A percentile compares a stretch with the other conserved stretches of the same genome.
Conservation (phyloP, 371 early-diverging fungal genomes). For the Dinochytrium kinnereticum region DNA sequence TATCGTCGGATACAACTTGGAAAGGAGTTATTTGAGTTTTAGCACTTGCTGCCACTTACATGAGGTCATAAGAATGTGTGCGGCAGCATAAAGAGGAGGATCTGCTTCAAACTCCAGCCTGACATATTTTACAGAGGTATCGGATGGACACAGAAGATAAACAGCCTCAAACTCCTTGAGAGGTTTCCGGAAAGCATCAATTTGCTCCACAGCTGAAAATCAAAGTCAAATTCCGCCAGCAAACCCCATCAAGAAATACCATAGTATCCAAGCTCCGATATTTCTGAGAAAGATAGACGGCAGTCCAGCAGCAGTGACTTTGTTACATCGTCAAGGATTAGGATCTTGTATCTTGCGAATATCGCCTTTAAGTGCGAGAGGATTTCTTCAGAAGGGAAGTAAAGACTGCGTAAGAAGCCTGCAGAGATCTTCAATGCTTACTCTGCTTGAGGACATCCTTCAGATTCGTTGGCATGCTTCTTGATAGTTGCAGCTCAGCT, state of each 20-base stretch:
- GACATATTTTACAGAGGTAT: not conserved
- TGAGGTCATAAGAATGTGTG: conserved; percentile 4
- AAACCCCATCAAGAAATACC: too few species aligned
- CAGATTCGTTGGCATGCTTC: conserved; percentile 2
- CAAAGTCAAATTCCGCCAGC: not conserved
- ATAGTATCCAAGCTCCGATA: not conserved
- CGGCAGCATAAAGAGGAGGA: not conserved
- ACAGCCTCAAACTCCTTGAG: not conserved
- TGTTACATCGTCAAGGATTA: not conserved
- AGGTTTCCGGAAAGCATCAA: not conserved
- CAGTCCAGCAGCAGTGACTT: not conserved
- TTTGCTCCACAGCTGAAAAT: not conserved
- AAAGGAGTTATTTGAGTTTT: not conserved
- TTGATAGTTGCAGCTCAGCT: not conserved
- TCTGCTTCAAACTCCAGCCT: not conserved
- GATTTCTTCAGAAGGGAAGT: not conserved
- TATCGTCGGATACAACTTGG: not conserved
- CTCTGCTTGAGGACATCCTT: conserved; percentile 1
- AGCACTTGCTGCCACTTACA: not conserved
- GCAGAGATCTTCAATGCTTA: not conserved
- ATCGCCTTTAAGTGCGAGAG: not conserved
- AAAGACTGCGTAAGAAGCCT: not conserved
- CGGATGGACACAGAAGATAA: not conserved
- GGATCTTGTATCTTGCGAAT: not conserved
- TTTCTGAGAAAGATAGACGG: not conserved